phyloP scores from a whole-genome alignment of 202 grass and related monocot genomes.

The Panicum virgatum region DNA sequence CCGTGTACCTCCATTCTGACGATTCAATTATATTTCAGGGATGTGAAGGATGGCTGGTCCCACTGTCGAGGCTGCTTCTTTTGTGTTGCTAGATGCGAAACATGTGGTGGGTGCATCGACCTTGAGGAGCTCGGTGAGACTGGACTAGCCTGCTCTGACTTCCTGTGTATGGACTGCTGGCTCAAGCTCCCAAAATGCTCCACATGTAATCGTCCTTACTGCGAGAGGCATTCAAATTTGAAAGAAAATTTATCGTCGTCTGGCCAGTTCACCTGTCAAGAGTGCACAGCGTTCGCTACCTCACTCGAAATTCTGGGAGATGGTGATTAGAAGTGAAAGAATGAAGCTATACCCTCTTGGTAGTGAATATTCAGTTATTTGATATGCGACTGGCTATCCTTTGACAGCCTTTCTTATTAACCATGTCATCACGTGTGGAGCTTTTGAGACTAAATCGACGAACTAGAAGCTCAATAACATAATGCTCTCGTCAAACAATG shows the following conservation, averaged over 20 bases:
- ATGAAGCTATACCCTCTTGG: background rate
- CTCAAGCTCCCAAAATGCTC: conserved; percentile 67
- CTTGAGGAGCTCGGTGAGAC: conserved; percentile 49
- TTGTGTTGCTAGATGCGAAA: conserved; percentile 82
- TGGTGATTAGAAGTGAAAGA: conserved; percentile 26
- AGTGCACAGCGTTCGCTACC: conserved; percentile 26
- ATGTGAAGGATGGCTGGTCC: conserved; percentile 35
- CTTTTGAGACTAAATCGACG: background rate
- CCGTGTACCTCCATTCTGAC: background rate
- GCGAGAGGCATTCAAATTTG: conserved; percentile 38
- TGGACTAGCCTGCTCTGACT: conserved; percentile 66
- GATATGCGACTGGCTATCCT: background rate
- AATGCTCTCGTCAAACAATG: conserved; percentile 36
- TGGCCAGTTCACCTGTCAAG: conserved; percentile 45
- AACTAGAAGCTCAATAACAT: background rate
- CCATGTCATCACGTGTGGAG: background rate
- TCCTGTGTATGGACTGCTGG: conserved; percentile 79
- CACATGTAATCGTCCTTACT: conserved; percentile 59
- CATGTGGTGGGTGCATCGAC: conserved; percentile 77
- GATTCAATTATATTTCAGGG: conserved; percentile 60
- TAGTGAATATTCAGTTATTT: background rate
- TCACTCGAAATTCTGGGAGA: conserved; percentile 20
- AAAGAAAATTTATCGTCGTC: conserved; percentile 21
- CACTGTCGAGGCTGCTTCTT: conserved; percentile 75
- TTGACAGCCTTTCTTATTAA: conserved; percentile 3